These are phyloP conservation scores for Solanum pimpinellifolium DNA, from an alignment of 257 asterid genomes.

Conservation along the genomic window DNA sequence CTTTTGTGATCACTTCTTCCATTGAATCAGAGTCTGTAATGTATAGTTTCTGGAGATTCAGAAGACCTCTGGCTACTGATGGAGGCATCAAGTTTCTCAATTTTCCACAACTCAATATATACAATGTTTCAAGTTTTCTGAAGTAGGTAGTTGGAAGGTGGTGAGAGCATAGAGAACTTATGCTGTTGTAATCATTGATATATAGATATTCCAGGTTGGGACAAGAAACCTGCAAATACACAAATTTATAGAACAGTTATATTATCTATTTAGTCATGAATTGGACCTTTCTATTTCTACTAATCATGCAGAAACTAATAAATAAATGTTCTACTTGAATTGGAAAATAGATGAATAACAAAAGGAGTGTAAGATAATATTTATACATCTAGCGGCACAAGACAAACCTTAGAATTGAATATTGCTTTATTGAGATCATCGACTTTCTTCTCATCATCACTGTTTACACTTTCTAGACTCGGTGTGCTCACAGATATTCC, in stretches of 20 bases:
- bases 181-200: neutral
- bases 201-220: neutral
- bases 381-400: neutral
- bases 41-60: neutral
- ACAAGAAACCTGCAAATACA: neutral
- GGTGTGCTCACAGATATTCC: neutral
- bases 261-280: neutral
- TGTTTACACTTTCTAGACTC: neutral
- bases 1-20: neutral
- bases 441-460: neutral
- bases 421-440: neutral
- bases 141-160: neutral
- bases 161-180: neutral
- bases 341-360: neutral
- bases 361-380: neutral
- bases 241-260: neutral
- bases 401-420: neutral
- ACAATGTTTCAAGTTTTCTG: neutral
- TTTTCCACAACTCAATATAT: neutral
- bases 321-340: neutral
- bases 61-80: neutral
- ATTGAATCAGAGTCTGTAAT: neutral
- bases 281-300: neutral
- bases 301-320: neutral
- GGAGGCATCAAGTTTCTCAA: neutral